A percentile compares a stretch with the other conserved stretches of the same genome.
Evolutionary conservation across 2,329 filamentous ascomycete species (phyloP).

Genomic region (Sclerotinia sclerotiorum): DNA sequence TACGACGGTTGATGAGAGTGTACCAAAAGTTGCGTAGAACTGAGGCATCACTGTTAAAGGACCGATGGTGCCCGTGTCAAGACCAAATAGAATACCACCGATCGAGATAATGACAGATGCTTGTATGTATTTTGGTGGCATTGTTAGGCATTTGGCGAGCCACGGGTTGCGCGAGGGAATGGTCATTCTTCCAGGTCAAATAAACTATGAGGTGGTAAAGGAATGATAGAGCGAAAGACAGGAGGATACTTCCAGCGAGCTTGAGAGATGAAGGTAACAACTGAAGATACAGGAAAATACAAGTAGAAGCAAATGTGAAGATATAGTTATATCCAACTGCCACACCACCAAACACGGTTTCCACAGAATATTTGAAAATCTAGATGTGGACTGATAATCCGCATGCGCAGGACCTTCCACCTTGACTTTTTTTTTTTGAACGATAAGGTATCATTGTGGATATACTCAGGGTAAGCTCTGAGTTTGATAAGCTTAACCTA

Average conservation of each 20-base stretch:
- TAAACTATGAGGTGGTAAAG: constrained; percentile 23
- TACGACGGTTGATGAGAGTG: constrained; percentile 49
- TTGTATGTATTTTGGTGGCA: constrained; percentile 36
- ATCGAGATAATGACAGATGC: constrained; percentile 35
- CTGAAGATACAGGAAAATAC: not conserved
- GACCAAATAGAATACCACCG: constrained; percentile 36
- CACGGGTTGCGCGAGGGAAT: not conserved
- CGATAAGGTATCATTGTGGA: constrained; percentile 7
- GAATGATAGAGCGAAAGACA: not conserved
- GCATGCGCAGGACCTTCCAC: constrained; percentile 8
- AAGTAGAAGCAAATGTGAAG: not conserved
- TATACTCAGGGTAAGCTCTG: not conserved
- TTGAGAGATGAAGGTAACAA: not conserved
- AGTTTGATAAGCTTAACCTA: constrained; percentile 11
- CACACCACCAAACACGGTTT: not conserved
- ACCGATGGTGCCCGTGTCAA: constrained; percentile 53
- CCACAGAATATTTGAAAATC: constrained; percentile 4
- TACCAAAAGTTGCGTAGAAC: constrained; percentile 49
- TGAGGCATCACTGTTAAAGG: constrained; percentile 52
- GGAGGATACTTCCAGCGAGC: not conserved
- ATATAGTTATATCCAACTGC: not conserved
- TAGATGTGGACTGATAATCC: not conserved
- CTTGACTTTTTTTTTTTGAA: not conserved
- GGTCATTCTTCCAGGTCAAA: not conserved
- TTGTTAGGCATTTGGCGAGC: constrained; percentile 4